These are phyloP conservation scores for Aspergillus terreus DNA, from an alignment of 2,329 filamentous ascomycete genomes.

Conservation along the genomic window DNA sequence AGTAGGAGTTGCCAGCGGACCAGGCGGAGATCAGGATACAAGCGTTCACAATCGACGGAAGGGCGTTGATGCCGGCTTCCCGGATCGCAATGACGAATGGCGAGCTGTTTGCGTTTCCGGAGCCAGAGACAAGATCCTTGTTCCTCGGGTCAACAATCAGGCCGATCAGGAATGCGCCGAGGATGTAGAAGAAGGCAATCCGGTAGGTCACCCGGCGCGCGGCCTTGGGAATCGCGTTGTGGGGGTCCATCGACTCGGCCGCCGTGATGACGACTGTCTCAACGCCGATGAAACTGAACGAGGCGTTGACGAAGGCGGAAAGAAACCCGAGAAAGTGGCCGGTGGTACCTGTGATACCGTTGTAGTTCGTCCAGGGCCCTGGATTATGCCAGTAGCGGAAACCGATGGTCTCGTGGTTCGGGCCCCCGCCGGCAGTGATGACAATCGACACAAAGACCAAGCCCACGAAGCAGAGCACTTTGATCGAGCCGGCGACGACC, in stretches of 20 bases:
- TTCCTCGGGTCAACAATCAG: conserved; percentile 26
- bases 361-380: conserved; percentile 29
- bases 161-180: conserved; percentile 27
- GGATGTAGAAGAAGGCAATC: conserved; percentile 37
- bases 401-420: conserved; percentile 28
- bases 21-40: conserved; percentile 37
- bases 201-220: conserved; percentile 39
- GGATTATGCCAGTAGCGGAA: conserved; percentile 35
- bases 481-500: conserved; percentile 28
- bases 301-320: conserved; percentile 39
- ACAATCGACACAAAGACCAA: conserved; percentile 29
- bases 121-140: conserved; percentile 18
- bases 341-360: conserved; percentile 26
- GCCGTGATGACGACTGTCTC: conserved; percentile 40
- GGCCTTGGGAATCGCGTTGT: conserved; percentile 39
- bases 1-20: conserved; percentile 42
- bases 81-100: conserved; percentile 35
- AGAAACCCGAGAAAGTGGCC: conserved; percentile 36
- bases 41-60: conserved; percentile 34
- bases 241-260: conserved; percentile 38
- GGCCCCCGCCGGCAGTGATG: conserved; percentile 31
- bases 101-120: conserved; percentile 28
- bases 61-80: conserved; percentile 29
- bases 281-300: conserved; percentile 41
- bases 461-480: conserved; percentile 29